Percentiles rank a stretch among this genome's conserved stretches.
Conservation (phyloP, 345 rosid genomes). For the Excoecaria agallocha region DNA sequence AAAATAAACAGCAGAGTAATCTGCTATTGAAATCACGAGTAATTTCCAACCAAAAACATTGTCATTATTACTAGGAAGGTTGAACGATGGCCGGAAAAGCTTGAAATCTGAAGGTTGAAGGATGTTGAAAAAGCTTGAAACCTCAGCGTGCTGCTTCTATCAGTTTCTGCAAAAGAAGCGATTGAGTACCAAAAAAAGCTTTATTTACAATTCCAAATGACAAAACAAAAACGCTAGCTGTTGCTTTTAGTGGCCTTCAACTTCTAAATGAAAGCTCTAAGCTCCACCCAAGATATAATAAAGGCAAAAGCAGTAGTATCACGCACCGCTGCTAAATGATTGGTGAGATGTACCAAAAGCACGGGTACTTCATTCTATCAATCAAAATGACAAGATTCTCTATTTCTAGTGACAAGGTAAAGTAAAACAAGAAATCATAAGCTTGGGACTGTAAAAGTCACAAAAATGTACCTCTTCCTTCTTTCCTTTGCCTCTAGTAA, state of each 20-base stretch:
- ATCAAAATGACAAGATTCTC: background rate
- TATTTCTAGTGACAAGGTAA: background rate
- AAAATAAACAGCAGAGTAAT: conserved; percentile 17
- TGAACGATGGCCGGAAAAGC: background rate
- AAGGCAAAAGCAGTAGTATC: background rate
- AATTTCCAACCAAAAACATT: conserved; percentile 18
- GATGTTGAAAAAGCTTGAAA: conserved; percentile 9
- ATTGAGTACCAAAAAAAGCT: conserved; percentile 18
- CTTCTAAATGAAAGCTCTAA: background rate
- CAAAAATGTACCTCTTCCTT: conserved; percentile 29
- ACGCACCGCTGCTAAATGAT: background rate
- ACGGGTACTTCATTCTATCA: background rate
- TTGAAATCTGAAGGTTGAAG: conserved; percentile 26
- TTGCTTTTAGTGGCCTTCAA: background rate
- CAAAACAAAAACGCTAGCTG: background rate
- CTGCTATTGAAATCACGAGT: conserved; percentile 19
- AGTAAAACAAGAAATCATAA: background rate
- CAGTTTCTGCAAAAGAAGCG: conserved; percentile 35
- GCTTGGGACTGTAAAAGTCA: background rate
- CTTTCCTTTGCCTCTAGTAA: conserved; percentile 33
- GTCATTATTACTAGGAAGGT: conserved; percentile 30
- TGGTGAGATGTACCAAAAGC: background rate
- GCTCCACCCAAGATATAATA: background rate
- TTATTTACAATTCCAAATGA: background rate
- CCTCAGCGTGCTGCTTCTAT: conserved; percentile 44